phyloP scores from a whole-genome alignment of 768 basidiomycete species.

The Tulasnella sp. region DNA sequence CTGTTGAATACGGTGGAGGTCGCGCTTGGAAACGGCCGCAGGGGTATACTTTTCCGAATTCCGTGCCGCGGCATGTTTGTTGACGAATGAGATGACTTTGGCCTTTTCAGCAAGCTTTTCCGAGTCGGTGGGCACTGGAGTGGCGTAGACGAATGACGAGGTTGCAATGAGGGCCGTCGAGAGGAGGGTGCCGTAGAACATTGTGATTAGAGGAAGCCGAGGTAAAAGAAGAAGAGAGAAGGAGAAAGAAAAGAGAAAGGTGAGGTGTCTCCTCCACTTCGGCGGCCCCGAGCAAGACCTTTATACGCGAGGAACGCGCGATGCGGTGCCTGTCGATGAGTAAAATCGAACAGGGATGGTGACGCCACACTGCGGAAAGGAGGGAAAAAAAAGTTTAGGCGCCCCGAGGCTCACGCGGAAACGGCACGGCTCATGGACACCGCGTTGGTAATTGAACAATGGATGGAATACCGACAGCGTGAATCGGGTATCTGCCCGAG shows the following conservation, averaged over 20 bases:
- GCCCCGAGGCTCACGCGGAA: background rate
- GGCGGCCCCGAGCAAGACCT: background rate
- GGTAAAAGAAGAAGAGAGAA: background rate
- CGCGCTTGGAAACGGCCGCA: background rate
- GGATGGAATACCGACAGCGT: background rate
- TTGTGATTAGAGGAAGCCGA: background rate
- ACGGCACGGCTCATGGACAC: background rate
- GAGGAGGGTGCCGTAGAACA: background rate
- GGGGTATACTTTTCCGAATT: background rate
- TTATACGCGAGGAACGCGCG: background rate
- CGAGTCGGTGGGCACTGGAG: background rate
- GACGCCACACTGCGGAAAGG: background rate
- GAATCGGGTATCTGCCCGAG: background rate
- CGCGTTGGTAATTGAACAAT: background rate
- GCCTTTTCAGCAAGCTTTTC: background rate
- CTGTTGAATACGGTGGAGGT: background rate
- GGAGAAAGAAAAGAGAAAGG: background rate
- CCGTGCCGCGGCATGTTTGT: background rate
- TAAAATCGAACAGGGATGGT: background rate
- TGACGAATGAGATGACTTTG: background rate
- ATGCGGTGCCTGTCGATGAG: background rate
- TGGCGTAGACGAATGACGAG: background rate
- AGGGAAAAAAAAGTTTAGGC: background rate
- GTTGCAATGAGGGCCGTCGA: background rate
- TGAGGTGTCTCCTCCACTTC: background rate